Evolutionary conservation across 768 basidiomycete genomes (phyloP).

Genomic region (Mycena crocata): DNA sequence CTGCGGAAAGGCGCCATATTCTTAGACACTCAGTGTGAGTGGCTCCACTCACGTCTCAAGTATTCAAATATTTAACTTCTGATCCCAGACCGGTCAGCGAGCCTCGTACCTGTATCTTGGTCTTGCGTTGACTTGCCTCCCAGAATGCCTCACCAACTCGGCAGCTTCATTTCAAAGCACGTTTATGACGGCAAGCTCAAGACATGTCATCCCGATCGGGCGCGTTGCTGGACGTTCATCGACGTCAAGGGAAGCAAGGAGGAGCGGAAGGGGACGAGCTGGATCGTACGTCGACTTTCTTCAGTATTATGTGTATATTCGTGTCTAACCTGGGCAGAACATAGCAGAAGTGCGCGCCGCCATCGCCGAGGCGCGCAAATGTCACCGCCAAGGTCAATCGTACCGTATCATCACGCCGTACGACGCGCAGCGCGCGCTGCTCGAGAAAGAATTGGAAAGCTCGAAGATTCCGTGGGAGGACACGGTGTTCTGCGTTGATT

Average conservation of each 20-base stretch:
- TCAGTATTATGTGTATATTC: not conserved
- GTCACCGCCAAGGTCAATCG: slow-evolving; percentile 46
- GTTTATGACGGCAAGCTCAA: slow-evolving; percentile 68
- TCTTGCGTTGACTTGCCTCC: not conserved
- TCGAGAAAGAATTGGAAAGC: slow-evolving; percentile 63
- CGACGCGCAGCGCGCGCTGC: slow-evolving; percentile 68
- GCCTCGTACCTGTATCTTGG: not conserved
- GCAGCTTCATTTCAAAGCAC: slow-evolving; percentile 60
- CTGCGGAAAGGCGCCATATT: slow-evolving; percentile 51
- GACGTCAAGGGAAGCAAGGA: slow-evolving; percentile 56
- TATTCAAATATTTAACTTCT: slow-evolving; percentile 44
- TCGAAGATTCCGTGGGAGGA: slow-evolving; percentile 64
- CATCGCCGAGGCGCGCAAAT: slow-evolving; percentile 54
- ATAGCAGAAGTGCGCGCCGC: slow-evolving; percentile 59
- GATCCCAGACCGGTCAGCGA: slow-evolving; percentile 25
- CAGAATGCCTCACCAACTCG: slow-evolving; percentile 66
- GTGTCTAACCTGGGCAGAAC: slow-evolving; percentile 55
- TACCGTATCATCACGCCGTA: slow-evolving; percentile 82
- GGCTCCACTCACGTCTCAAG: not conserved
- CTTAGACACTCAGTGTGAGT: slow-evolving; percentile 65
- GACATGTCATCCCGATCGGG: slow-evolving; percentile 54
- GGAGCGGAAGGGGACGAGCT: slow-evolving; percentile 46
- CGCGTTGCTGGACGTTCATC: slow-evolving; percentile 67
- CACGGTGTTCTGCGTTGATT: slow-evolving; percentile 81
- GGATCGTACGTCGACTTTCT: slow-evolving; percentile 46